Evolutionary conservation across 1,139 yeast genomes (phyloP), one percentile per base, ranked within the genome.

Genomic region (Saccharomycopsis phalli): DNA sequence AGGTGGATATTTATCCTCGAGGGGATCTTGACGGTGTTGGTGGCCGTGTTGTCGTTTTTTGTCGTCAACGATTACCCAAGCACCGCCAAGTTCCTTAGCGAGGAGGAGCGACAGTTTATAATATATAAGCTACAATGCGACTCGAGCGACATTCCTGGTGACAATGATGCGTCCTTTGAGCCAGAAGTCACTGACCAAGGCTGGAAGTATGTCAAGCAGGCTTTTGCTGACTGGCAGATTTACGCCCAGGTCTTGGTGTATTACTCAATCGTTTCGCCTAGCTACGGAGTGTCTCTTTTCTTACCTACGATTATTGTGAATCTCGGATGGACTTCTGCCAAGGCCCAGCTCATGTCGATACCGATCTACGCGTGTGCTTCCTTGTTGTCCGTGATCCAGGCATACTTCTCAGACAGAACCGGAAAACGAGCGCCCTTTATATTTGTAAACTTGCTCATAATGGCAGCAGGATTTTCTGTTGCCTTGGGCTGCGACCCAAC

Each of bases 1-100:
- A 60, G 72, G 55, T 76, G 81, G 80, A 61, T 76, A 46, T 74
- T 74, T 52, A 63, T 74, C 38, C 57, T 76, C 34, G 81, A 75
- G 51, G 81, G 81, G n/a, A 55, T 65, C 4, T 56, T 66, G 20
- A 73, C 81, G 8, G 62, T 67, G 34, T 69, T 70, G 2, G 64
- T 72, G 46, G 76, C 75, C 0, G 39, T 66, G 10, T 45, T 65
- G 18, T 63, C 74, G 23, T 73, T 59, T 50, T 68, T 69, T 49
- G 54, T 68, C 2, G 57, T 76, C 42, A 73, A 74, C 25, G 76
- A 72, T 50, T 63, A 59, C 55, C 76, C 76, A 16, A 59, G 57
- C 20, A 62, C 63, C 39, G 64, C 72, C 21, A 60, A 65, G 41
- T 73, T 74, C 56, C 61, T 75, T 45, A 65, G 57, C 22, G 62